These are phyloP conservation scores for Pseudogymnoascus sp. DNA, from an alignment of 2,329 filamentous ascomycete species.

Conservation along the genomic window DNA sequence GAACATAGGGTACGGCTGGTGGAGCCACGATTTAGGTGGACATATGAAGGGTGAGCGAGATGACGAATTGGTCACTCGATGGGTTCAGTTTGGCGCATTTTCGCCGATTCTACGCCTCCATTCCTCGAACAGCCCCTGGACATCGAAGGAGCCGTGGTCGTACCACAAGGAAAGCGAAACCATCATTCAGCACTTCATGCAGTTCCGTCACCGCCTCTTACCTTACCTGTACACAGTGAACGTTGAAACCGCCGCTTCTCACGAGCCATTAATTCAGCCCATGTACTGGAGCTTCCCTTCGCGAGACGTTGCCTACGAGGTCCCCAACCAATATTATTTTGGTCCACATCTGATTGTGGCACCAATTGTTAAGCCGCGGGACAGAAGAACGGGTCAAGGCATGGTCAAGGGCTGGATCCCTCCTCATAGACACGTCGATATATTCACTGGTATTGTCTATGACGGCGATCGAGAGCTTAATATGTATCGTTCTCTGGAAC, in stretches of 20 bases:
- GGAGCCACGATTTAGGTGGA: conserved; percentile 62
- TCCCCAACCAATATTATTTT: conserved; percentile 53
- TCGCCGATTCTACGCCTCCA: conserved; percentile 56
- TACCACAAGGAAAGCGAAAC: conserved; percentile 40
- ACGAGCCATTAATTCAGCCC: conserved; percentile 50
- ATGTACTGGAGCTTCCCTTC: conserved; percentile 56
- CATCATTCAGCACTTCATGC: conserved; percentile 43
- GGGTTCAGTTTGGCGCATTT: conserved; percentile 56
- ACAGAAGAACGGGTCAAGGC: conserved; percentile 39
- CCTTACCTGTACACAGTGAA: conserved; percentile 57
- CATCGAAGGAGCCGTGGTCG: conserved; percentile 55
- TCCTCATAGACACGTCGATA: conserved; percentile 46
- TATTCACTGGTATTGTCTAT: conserved; percentile 51
- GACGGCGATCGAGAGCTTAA: conserved; percentile 46
- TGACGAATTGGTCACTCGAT: conserved; percentile 52
- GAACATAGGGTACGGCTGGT: conserved; percentile 63
- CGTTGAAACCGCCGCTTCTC: conserved; percentile 35
- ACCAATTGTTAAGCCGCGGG: conserved; percentile 47
- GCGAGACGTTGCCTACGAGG: conserved; percentile 45
- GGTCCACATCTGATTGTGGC: conserved; percentile 49
- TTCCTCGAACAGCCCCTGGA: conserved; percentile 50
- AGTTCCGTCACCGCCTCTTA: conserved; percentile 50
- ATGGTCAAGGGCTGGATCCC: conserved; percentile 51
- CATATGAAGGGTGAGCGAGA: conserved; percentile 50
- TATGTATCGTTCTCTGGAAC: conserved; percentile 42